Evolutionary conservation across 192 early-diverging fungal species (phyloP).

Genomic region (Diversispora eburnea): DNA sequence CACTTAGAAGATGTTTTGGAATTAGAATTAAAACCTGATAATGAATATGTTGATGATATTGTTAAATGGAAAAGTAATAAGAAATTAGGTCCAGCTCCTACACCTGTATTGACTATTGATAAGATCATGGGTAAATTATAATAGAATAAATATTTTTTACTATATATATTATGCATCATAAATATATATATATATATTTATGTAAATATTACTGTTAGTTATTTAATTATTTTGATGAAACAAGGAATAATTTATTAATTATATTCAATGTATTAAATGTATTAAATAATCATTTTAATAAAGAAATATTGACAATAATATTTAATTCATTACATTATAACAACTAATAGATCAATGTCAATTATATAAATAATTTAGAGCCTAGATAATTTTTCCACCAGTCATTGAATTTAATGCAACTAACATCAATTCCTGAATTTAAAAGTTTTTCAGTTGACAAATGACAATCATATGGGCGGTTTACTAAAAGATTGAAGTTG

Average conservation of each 20-base stretch:
- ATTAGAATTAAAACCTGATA: slow-evolving; percentile 34
- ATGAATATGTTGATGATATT: slow-evolving; percentile 39
- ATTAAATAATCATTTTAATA: no score
- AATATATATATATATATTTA: no score
- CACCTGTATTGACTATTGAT: slow-evolving; percentile 31
- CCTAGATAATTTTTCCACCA: slow-evolving; percentile 40
- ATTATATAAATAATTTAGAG: background rate
- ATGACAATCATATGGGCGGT: slow-evolving; percentile 60
- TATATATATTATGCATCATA: no score
- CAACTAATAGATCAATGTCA: no score
- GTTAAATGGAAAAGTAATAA: slow-evolving; percentile 45
- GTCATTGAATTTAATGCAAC: slow-evolving; percentile 47
- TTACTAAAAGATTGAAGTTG: slow-evolving; percentile 35
- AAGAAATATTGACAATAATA: no score
- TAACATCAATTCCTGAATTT: slow-evolving; percentile 50
- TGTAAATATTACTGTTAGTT: no score
- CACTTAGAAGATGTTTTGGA: slow-evolving; percentile 11
- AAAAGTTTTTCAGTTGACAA: slow-evolving; percentile 59
- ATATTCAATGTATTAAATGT: no score
- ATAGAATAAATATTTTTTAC: background rate
- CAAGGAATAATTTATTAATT: no score
- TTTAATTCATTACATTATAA: no score
- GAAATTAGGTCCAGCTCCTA: slow-evolving; percentile 38
- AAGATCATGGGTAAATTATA: background rate
- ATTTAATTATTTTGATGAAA: no score